These are phyloP conservation scores for Candida railenensis DNA, from an alignment of 805 yeast genomes.

Conservation along the genomic window DNA sequence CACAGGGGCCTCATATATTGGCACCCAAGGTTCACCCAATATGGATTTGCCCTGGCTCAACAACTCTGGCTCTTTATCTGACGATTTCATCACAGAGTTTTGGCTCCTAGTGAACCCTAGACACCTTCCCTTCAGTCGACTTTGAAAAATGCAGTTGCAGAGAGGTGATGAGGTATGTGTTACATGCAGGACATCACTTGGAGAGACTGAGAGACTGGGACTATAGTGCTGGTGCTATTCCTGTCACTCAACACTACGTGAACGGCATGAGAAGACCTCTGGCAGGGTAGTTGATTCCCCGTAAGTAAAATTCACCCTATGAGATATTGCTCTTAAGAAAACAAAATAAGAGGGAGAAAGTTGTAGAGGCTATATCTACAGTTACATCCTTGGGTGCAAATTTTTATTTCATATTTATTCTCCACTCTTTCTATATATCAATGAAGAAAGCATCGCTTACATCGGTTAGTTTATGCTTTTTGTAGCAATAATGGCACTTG, in stretches of 20 bases:
- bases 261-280: too few species aligned
- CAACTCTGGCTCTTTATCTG: slow-evolving; percentile 6
- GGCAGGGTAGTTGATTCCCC: too few species aligned
- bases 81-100: background rate
- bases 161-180: background rate
- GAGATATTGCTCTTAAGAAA: too few species aligned
- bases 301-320: too few species aligned
- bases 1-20: slow-evolving; percentile 49
- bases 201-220: too few species aligned
- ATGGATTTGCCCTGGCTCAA: slow-evolving; percentile 30
- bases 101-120: too few species aligned
- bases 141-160: background rate
- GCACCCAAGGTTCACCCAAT: slow-evolving; percentile 64
- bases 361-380: too few species aligned
- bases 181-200: slow-evolving; percentile 5
- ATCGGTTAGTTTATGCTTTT: slow-evolving; percentile 39
- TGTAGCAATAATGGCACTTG: slow-evolving; percentile 46
- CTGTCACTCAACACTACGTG: too few species aligned
- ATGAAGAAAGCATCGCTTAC: slow-evolving; percentile 42
- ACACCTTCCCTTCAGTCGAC: too few species aligned
- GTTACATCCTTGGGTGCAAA: slow-evolving; percentile 7
- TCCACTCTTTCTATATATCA: slow-evolving; percentile 17
- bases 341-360: too few species aligned
- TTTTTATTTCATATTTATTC: background rate
- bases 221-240: too few species aligned